Percentiles rank a stretch among this genome's conserved stretches.
Evolutionary conservation across 257 asterid species (phyloP).

Genomic region (Asclepias syriaca): DNA sequence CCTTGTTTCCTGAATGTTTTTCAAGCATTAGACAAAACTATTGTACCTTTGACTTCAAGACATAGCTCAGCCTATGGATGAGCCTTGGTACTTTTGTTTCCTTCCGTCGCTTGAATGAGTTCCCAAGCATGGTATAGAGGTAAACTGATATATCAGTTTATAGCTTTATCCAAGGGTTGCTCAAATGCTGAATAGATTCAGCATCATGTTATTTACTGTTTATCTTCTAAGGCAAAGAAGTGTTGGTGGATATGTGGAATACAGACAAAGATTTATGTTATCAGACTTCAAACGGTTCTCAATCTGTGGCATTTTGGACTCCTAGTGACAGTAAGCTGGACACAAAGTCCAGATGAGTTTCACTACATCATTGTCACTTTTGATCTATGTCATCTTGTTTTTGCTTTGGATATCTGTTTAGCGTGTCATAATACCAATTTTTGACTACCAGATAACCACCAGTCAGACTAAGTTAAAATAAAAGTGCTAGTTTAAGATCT

Average conservation of each 20-base stretch:
- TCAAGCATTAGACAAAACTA: neutral
- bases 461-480: neutral
- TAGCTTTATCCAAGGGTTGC: neutral
- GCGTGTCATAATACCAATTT: neutral
- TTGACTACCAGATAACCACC: neutral
- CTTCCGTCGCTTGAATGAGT: neutral
- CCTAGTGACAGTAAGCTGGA: neutral
- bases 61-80: neutral
- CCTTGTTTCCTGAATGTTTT: neutral
- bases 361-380: neutral
- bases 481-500: neutral
- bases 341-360: too few relatives aligned
- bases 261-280: neutral
- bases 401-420: neutral
- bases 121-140: neutral
- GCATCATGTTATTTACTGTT: neutral
- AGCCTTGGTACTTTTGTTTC: neutral
- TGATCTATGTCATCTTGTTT: neutral
- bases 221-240: neutral
- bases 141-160: neutral
- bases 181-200: neutral
- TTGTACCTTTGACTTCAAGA: neutral
- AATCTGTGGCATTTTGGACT: too few relatives aligned
- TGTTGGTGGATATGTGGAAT: neutral
- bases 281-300: neutral